Evolutionary conservation across 2,329 filamentous ascomycete genomes (phyloP), one percentile per base, ranked within the genome.

Genomic region (Epichloe uncinata): DNA sequence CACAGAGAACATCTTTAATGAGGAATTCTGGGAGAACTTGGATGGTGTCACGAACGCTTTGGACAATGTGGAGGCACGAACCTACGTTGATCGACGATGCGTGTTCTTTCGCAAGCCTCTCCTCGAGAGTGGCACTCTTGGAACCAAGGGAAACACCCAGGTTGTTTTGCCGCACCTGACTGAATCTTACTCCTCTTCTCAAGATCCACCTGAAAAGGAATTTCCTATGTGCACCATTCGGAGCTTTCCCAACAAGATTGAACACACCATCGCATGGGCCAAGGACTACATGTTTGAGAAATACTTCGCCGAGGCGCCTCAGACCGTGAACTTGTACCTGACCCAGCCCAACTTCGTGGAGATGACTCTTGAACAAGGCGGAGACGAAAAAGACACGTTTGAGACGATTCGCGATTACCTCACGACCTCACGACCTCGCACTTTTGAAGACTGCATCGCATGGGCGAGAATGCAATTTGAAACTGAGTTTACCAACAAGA

Each of bases 191-290:
- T 96, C 93, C 1, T 77, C 73, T 4, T 97, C 93, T 18, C 91
- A 96, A 65, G 94, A 98, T 65, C 93, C 93, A 1, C 93, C 93
- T 0, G 94, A 98, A 75, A 89, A 96, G 72, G 95, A 93, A 1
- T 97, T 98, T 77, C 93, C 93, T 0, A 97, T 97, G 90, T 98
- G 93, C 68, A 97, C 93, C 5, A 77, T 98, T 54, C 82, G 87
- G 63, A 96, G 90, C 68, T 98, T 98, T 75, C 93, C 93, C 52
- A 98, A 98, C 75, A 85, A 85, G 61, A 98, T 98, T 60, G 90
- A 98, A 70, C 93, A 98, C 68, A 97, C 93, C 1, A 98, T 98
- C 65, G 93, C 93, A 2, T 98, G 93, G 93, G 84, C 90, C 38
- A 87, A 94, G 61, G 93, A 97, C 66, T 69, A 72, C 60, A 78